Base-by-base conservation (phyloP, 148 eudicot species). In the Agrostemma githago region DNA sequence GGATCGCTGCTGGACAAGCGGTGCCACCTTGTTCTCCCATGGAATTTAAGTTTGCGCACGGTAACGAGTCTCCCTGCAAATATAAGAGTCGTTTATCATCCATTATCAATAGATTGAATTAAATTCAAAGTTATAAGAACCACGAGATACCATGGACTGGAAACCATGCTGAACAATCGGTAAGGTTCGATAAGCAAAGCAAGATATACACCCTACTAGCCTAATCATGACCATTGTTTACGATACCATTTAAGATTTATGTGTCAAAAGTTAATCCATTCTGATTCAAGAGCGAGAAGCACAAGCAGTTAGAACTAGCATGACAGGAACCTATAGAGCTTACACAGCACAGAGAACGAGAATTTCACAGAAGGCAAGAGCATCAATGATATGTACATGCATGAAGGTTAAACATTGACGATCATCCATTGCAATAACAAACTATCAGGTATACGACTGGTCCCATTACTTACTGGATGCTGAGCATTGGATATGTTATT, bases 401-500 rank as follows among this genome's bases (percentile, higher is more conserved):
- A 46, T 68, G 4, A 19, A 9, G 17, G 26, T 43, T 42, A 17
- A 20, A 48, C 9, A 48, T 20, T 48, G 72, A 46, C 58, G 19
- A 46, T 8, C 53, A 66, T 42, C 19, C 46, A 11, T 41, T 19
- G 69, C 16, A 66, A 75, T 63, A 43, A 67, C 75, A 57, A 19
- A 21, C 43, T 70, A 62, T 10, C 10, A 44, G 21, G 72, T 19
- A 59, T 74, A 12, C 3, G n/a, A 38, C 17, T 26, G 41, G 54
- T 70, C 42, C 41, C 62, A 51, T 72, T 51, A 80, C 90, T 83
- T 61, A 78, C 85, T 69, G 39, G 54, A 75, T 72, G 80, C 62
- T 73, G 66, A 72, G 72, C 70, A 73, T 75, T 66, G 8, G 85
- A 79, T 62, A 72, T 66, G 57, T 38, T 69, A 66, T 67, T 74